These are phyloP conservation scores for Camelina hispida DNA, from an alignment of 345 rosid species.

Conservation along the genomic window DNA sequence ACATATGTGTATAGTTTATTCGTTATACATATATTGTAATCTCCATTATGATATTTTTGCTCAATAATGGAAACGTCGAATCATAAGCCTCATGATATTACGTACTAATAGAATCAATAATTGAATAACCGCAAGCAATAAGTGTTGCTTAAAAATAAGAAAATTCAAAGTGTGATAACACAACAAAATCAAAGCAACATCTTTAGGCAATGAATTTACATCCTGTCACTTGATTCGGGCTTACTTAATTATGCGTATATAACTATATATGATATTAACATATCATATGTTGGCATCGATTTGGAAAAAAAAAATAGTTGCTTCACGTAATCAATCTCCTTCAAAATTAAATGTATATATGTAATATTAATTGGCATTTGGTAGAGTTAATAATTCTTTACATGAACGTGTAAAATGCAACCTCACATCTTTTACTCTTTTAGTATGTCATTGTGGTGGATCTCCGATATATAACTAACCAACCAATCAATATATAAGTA, in stretches of 20 bases:
- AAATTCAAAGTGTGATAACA: conserved; percentile 6
- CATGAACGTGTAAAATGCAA: neutral
- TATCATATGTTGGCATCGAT: conserved; percentile 17
- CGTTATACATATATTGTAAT: neutral
- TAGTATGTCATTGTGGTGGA: neutral
- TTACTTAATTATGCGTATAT: conserved; percentile 29
- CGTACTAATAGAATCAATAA: neutral
- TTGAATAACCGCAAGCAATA: conserved; percentile 21
- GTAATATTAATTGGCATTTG: conserved; percentile 2
- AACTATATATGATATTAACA: conserved; percentile 20
- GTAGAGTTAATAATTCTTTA: conserved; percentile 14
- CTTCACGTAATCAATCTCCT: conserved; percentile 39
- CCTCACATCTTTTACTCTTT: neutral
- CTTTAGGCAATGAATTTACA: conserved; percentile 5
- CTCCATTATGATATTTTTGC: conserved; percentile 4
- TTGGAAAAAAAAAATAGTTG: conserved; percentile 22
- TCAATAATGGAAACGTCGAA: conserved; percentile 12
- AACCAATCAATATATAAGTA: neutral
- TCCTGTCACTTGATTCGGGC: conserved; percentile 10
- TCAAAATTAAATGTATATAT: neutral
- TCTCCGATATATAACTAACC: neutral
- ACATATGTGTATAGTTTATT: neutral
- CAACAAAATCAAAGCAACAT: conserved; percentile 30
- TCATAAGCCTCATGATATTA: neutral
- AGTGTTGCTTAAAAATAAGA: conserved; percentile 6